Base-by-base conservation (phyloP, 73 alveolate species). In the Paramecium primaurelia region DNA sequence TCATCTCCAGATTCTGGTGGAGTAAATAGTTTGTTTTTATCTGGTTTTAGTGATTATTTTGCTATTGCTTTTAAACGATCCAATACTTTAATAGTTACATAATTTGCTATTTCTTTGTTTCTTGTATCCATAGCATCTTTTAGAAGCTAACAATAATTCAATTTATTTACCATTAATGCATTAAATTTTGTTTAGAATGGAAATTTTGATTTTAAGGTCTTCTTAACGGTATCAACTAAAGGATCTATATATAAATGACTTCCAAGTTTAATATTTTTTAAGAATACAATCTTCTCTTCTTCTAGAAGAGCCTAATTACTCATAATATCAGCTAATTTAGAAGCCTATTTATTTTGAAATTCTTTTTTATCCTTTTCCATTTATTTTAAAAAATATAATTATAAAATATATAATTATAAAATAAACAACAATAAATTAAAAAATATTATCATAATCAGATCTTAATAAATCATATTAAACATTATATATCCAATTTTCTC, bases 121-220 rank as follows among this genome's bases (percentile, higher is more conserved):
- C 84, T 64, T 64, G 84, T 64, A 34, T 64, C 49, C 84, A 64
- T 64, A 3, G 84, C 84, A 10, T 64, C 84, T 64, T 64, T 64
- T 0, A 64, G 49, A 32, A 64, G 84, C 84, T 64, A 64, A 16
- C 6, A 16, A 25, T 28, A 28, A 32, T 25, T 28, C 40, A 64
- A 64, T 4, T 8, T 4, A 32, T 11, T 6, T 64, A 64, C 84
- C 84, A 64, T 64, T 32, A 64, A 64, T 64, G 84, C 84, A 64
- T 64, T 64, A 64, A 64, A 64, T n/a, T 64, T 64, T 3, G 84
- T 64, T 64, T 64, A 12, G 3, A 64, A 16, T 12, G 84, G 47
- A 28, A 12, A 32, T 64, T 64, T 64, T 34, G 42, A 64, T 64
- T 64, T 64, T 34, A 64, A 64, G 28, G 84, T 64, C 28, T 64